phyloP scores from a whole-genome alignment of 1,139 yeast species.

The Taphrina communis region DNA sequence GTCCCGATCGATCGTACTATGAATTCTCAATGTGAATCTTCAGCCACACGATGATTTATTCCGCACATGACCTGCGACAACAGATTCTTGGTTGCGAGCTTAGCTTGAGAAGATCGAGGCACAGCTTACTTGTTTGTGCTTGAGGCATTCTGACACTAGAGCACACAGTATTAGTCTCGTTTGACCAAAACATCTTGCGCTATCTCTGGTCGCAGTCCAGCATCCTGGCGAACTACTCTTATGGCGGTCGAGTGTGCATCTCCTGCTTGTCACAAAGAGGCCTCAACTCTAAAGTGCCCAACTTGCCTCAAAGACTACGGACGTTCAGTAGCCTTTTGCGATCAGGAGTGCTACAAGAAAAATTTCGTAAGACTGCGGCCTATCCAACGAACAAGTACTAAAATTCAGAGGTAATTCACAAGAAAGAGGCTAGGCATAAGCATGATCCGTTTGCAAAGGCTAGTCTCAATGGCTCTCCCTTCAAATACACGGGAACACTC shows the following conservation, averaged over 20 bases:
- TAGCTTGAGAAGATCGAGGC: too few relatives aligned
- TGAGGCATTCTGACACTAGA: too few relatives aligned
- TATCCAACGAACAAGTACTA: constrained; percentile 46
- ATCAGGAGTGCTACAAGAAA: constrained; percentile 77
- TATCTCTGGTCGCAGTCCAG: too few relatives aligned
- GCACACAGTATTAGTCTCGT: too few relatives aligned
- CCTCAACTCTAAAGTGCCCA: constrained; percentile 83
- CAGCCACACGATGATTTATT: too few relatives aligned
- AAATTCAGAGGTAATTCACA: constrained; percentile 30
- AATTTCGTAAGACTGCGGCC: constrained; percentile 38
- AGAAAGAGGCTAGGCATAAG: constrained; percentile 34
- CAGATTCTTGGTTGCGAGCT: too few relatives aligned
- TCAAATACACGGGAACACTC: constrained; percentile 71
- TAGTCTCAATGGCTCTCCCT: constrained; percentile 48
- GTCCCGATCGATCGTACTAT: too few relatives aligned
- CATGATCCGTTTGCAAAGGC: constrained; percentile 79
- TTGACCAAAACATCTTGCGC: too few relatives aligned
- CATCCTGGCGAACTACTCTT: not conserved
- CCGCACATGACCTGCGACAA: too few relatives aligned
- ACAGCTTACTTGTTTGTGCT: too few relatives aligned
- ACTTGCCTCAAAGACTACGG: constrained; percentile 77
- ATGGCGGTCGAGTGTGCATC: constrained; percentile 38
- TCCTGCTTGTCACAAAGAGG: constrained; percentile 78
- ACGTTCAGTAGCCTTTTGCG: constrained; percentile 68
- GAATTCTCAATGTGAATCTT: too few relatives aligned